These are phyloP conservation scores for Hygrocybe punicea DNA, from an alignment of 768 basidiomycete genomes.

Conservation along the genomic window DNA sequence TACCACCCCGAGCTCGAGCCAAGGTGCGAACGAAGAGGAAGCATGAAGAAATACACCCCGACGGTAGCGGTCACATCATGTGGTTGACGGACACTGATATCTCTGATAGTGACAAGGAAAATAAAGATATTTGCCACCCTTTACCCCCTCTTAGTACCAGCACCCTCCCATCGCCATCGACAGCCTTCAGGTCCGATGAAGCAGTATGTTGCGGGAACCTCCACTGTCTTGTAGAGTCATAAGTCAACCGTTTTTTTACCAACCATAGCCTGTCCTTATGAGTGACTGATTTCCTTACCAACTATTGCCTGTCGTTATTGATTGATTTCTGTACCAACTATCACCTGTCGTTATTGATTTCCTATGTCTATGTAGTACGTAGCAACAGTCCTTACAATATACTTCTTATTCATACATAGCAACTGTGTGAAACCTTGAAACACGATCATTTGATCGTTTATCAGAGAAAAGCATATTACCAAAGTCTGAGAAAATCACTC, in stretches of 20 bases:
- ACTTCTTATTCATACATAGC: constrained; percentile 16
- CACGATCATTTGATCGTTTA: constrained; percentile 30
- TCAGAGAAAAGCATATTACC: constrained; percentile 40
- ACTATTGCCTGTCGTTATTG: too few relatives aligned
- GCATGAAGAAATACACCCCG: not conserved
- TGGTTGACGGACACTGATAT: not conserved
- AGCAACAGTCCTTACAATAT: too few relatives aligned
- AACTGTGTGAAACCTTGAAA: constrained; percentile 33
- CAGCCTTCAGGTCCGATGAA: not conserved
- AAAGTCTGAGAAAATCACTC: constrained; percentile 35
- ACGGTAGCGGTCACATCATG: not conserved
- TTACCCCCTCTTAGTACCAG: not conserved
- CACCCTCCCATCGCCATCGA: not conserved
- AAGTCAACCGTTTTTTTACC: too few relatives aligned
- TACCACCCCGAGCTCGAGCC: not conserved
- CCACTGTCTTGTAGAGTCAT: too few relatives aligned
- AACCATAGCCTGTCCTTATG: too few relatives aligned
- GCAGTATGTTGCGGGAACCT: too few relatives aligned
- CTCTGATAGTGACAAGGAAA: not conserved
- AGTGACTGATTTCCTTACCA: too few relatives aligned
- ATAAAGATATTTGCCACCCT: not conserved
- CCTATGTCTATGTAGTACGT: too few relatives aligned
- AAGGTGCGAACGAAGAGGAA: not conserved
- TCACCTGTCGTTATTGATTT: too few relatives aligned
- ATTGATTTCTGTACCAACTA: too few relatives aligned